phyloP scores from a whole-genome alignment of 208 protist genomes.

The Trypanosoma melophagium region DNA sequence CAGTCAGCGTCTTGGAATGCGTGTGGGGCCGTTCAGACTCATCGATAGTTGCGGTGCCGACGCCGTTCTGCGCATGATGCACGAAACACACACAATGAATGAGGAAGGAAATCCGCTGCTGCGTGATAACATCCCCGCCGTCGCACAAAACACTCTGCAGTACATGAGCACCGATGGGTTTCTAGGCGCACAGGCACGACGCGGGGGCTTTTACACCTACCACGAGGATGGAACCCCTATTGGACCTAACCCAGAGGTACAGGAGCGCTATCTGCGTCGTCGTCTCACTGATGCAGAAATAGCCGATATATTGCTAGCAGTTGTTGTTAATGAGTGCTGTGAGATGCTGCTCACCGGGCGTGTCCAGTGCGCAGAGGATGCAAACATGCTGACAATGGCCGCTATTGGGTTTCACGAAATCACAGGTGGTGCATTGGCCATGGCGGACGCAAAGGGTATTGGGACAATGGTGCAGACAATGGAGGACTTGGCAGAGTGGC shows the following conservation, averaged over 20 bases:
- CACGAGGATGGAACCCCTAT: conserved; percentile 10
- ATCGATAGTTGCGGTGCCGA: conserved; percentile 52
- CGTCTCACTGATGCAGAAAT: conserved; percentile 35
- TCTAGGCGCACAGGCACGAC: conserved; percentile 24
- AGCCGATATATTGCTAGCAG: conserved; percentile 55
- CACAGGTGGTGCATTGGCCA: conserved; percentile 60
- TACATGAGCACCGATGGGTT: conserved; percentile 51
- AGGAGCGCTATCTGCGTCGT: conserved; percentile 34
- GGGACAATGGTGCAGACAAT: conserved; percentile 37
- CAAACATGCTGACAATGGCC: conserved; percentile 58
- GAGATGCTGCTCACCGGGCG: conserved; percentile 47
- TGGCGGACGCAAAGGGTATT: conserved; percentile 47
- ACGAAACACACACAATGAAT: conserved; percentile 20
- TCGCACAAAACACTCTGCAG: conserved; percentile 15
- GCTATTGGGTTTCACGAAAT: conserved; percentile 61
- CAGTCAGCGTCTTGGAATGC: conserved; percentile 39
- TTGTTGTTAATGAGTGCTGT: conserved; percentile 62
- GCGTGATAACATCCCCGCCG: conserved; percentile 14
- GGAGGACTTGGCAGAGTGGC: conserved; percentile 36
- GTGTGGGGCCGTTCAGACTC: conserved; percentile 44
- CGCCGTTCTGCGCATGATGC: conserved; percentile 36
- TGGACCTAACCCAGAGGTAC: conserved; percentile 13
- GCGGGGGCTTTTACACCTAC: conserved; percentile 60
- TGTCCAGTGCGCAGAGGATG: conserved; percentile 42
- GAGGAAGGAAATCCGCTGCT: conserved; percentile 8